These are phyloP conservation scores for Aspergillus affinis DNA, from an alignment of 495 filamentous ascomycete genomes.

Conservation along the genomic window DNA sequence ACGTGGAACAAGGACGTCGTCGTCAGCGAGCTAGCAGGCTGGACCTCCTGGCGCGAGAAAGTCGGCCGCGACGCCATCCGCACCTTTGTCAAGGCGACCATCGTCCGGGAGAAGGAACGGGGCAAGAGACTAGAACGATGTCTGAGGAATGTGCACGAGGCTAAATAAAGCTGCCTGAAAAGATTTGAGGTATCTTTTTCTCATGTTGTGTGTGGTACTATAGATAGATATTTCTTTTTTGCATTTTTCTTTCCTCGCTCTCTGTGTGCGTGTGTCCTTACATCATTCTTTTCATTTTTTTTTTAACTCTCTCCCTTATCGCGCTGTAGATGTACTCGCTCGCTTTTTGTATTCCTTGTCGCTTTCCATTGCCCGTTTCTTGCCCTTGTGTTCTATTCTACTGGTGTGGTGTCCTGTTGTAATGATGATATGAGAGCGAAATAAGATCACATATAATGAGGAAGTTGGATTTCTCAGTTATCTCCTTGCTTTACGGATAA, in stretches of 20 bases:
- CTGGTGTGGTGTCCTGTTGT: background rate
- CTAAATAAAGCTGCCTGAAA: constrained; percentile 31
- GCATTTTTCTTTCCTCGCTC: constrained; percentile 6
- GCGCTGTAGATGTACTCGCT: background rate
- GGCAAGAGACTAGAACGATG: constrained; percentile 76
- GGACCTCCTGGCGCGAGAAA: constrained; percentile 83
- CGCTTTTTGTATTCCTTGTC: background rate
- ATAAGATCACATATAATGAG: constrained; percentile 1
- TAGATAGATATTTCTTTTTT: background rate
- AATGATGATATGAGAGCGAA: constrained; percentile 12
- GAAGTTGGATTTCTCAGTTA: background rate
- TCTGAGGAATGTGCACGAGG: constrained; percentile 35
- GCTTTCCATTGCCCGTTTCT: background rate
- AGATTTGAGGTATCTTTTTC: constrained; percentile 14
- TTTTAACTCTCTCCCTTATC: background rate
- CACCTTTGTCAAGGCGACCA: constrained; percentile 72
- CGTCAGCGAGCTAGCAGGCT: constrained; percentile 86
- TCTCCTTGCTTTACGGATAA: background rate
- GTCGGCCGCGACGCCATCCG: constrained; percentile 72
- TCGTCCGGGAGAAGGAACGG: constrained; percentile 75
- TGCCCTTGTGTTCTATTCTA: background rate
- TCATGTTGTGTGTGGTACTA: background rate
- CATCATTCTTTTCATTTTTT: background rate
- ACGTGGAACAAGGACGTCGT: constrained; percentile 92
- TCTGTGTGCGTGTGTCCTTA: constrained; percentile 5